Evolutionary conservation across 176 grass and related monocot species (phyloP).

Genomic region (Panicum miliaceum): DNA sequence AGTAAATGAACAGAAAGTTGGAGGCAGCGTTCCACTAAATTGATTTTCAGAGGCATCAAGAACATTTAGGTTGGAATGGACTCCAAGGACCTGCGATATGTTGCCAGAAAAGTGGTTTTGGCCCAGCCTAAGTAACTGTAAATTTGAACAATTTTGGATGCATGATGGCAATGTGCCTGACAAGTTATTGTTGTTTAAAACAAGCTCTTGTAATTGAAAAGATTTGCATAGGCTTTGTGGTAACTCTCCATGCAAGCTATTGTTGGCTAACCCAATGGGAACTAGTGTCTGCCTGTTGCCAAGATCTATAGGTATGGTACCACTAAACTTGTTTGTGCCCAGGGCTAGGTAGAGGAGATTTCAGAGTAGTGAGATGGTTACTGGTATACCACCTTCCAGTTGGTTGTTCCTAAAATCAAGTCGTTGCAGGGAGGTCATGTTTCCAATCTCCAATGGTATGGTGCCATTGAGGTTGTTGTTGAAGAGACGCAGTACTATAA

Average conservation of each 20-base stretch:
- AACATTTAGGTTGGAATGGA: conserved; percentile 10
- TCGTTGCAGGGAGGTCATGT: not conserved
- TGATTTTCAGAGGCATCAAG: conserved; percentile 45
- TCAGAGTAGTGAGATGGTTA: conserved; percentile 16
- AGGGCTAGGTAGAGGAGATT: not conserved
- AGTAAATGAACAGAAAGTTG: conserved; percentile 11
- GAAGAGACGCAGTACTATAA: not conserved
- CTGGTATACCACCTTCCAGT: conserved; percentile 28
- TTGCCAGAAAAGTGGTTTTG: conserved; percentile 11
- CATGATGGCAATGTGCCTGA: conserved; percentile 21
- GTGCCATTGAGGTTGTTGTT: conserved; percentile 2
- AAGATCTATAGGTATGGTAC: conserved; percentile 16
- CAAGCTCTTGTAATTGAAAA: not conserved
- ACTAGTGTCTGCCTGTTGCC: not conserved
- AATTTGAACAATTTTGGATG: conserved; percentile 32
- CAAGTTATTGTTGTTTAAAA: conserved; percentile 32
- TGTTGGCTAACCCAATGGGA: conserved; percentile 30
- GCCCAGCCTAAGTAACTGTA: not conserved
- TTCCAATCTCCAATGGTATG: not conserved
- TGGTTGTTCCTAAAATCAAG: conserved; percentile 40
- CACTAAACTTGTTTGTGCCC: conserved; percentile 29
- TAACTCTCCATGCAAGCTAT: conserved; percentile 36
- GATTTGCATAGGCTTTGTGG: conserved; percentile 24
- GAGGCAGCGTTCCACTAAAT: conserved; percentile 30
- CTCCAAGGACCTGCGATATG: not conserved